Percentiles rank a stretch among this genome's conserved stretches.
phyloP scores from a whole-genome alignment of 2,329 filamentous ascomycete genomes.

The Rasamsonia emersonii region DNA sequence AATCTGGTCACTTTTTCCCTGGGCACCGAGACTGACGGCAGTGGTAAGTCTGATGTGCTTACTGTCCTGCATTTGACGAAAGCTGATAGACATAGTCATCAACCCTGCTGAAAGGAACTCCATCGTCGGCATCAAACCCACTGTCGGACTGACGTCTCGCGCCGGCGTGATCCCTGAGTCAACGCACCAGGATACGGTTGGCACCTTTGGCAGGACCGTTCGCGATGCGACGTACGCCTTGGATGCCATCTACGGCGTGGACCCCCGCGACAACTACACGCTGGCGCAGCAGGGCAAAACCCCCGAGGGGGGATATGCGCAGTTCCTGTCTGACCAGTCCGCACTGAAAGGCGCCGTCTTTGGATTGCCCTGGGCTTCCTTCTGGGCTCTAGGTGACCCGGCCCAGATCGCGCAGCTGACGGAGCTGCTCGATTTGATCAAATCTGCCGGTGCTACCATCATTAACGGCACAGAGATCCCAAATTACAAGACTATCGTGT shows the following conservation, averaged over 20 bases:
- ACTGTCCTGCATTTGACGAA: neutral
- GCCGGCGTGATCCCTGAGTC: constrained; percentile 57
- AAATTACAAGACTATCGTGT: constrained; percentile 53
- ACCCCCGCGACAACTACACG: constrained; percentile 59
- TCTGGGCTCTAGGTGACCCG: constrained; percentile 55
- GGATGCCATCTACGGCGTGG: constrained; percentile 59
- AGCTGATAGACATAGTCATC: constrained; percentile 42
- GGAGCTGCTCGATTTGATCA: constrained; percentile 45
- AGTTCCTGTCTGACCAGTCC: constrained; percentile 46
- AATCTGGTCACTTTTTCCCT: constrained; percentile 57
- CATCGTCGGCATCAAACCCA: constrained; percentile 67
- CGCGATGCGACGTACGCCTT: constrained; percentile 59
- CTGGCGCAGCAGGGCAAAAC: constrained; percentile 47
- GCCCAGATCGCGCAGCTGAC: constrained; percentile 49
- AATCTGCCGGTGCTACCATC: constrained; percentile 55
- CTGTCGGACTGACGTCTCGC: constrained; percentile 62
- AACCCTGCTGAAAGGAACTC: constrained; percentile 61
- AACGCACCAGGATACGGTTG: constrained; percentile 60
- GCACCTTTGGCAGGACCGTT: constrained; percentile 58
- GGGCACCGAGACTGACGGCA: constrained; percentile 67
- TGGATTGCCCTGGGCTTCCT: constrained; percentile 62
- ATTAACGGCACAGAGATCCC: constrained; percentile 63
- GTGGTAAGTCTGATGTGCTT: constrained; percentile 27
- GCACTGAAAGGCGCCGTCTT: constrained; percentile 56
- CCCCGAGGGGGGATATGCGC: constrained; percentile 48